phyloP scores from a whole-genome alignment of 495 filamentous ascomycete genomes.

The Halenospora varia region DNA sequence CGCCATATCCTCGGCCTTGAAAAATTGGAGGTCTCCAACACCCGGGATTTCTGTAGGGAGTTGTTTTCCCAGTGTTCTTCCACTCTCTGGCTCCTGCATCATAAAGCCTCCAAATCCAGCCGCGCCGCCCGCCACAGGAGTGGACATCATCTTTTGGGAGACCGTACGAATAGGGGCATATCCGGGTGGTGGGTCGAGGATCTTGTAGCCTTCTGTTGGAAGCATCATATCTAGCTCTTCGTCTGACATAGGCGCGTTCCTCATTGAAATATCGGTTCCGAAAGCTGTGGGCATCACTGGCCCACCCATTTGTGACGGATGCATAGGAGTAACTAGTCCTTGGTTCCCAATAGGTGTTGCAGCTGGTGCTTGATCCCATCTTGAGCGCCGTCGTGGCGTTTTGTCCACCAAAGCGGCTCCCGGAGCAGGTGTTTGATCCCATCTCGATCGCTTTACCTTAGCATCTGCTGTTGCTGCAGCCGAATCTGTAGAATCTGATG shows the following conservation, averaged over 20 bases:
- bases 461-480: slow-evolving; percentile 42
- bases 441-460: slow-evolving; percentile 67
- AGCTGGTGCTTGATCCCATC: slow-evolving; percentile 87
- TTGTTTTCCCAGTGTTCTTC: slow-evolving; percentile 69
- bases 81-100: slow-evolving; percentile 93
- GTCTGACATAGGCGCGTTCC: slow-evolving; percentile 79
- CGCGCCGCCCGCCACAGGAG: slow-evolving; percentile 49
- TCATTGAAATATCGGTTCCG: slow-evolving; percentile 74
- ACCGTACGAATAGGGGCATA: slow-evolving; percentile 82
- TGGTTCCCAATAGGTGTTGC: slow-evolving; percentile 80
- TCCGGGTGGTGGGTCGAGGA: slow-evolving; percentile 87
- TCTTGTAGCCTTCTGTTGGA: slow-evolving; percentile 87
- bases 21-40: slow-evolving; percentile 96
- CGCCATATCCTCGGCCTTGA: slow-evolving; percentile 98
- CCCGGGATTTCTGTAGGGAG: slow-evolving; percentile 96
- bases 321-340: slow-evolving; percentile 81
- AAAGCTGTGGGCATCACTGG: slow-evolving; percentile 58
- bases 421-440: slow-evolving; percentile 81
- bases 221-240: slow-evolving; percentile 93
- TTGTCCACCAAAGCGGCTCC: slow-evolving; percentile 48
- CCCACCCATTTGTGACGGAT: slow-evolving; percentile 63
- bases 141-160: slow-evolving; percentile 72
- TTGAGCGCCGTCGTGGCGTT: slow-evolving; percentile 63
- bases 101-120: slow-evolving; percentile 80
- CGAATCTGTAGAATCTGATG: slow-evolving; percentile 39